Evolutionary conservation across 75 land plant species (phyloP).

Genomic region (Pinus albicaulis): DNA sequence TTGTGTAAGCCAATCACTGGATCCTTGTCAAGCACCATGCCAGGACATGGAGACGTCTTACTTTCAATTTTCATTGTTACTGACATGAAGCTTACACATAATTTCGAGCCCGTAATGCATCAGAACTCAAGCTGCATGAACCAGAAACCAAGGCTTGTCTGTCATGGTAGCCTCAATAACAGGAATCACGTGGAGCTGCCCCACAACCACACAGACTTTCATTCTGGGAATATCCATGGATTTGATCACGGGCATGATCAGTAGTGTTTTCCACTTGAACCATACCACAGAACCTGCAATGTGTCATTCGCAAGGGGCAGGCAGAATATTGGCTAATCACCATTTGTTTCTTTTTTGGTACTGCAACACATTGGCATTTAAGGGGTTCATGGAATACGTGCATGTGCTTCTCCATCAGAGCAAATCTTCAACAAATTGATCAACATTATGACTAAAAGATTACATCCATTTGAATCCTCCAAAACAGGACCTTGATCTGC

Average conservation of each 20-base stretch:
- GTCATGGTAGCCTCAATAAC: conserved; percentile 8
- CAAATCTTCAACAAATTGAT: too few relatives aligned
- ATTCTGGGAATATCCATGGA: conserved; percentile 79
- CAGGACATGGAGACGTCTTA: too few relatives aligned
- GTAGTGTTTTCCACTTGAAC: conserved; percentile 77
- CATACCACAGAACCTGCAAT: conserved; percentile 92
- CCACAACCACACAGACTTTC: conserved; percentile 91
- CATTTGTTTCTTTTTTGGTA: conserved; percentile 84
- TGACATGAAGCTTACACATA: too few relatives aligned
- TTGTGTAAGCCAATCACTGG: too few relatives aligned
- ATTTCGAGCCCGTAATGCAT: too few relatives aligned
- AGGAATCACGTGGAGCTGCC: conserved; percentile 78
- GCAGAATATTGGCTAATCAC: conserved; percentile 74
- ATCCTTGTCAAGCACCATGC: too few relatives aligned
- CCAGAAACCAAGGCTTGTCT: too few relatives aligned
- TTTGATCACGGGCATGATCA: conserved; percentile 55
- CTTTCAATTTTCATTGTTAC: too few relatives aligned
- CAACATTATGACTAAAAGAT: too few relatives aligned
- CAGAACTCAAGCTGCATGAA: too few relatives aligned
- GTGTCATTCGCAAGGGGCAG: conserved; percentile 72
- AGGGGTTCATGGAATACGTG: conserved; percentile 90
- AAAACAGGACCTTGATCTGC: too few relatives aligned
- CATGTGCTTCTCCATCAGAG: conserved; percentile 70
- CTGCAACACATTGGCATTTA: conserved; percentile 68
- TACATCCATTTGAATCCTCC: too few relatives aligned